Evolutionary conservation across 1,284 basidiomycete genomes (phyloP).

Genomic region (Wallemia ichthyophaga): DNA sequence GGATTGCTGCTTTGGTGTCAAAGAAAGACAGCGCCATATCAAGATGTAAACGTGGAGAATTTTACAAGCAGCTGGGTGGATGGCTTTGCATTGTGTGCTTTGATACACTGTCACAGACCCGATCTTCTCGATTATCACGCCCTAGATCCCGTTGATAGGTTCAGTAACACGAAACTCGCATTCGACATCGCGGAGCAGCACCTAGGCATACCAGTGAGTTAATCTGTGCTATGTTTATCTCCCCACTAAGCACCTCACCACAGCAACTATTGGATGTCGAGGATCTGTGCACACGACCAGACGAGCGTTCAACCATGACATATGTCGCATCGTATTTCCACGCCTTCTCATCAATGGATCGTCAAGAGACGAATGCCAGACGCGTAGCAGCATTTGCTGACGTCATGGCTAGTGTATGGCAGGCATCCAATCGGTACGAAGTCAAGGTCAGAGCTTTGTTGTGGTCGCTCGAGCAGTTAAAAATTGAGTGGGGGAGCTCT

Average conservation of each 20-base stretch:
- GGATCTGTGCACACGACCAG: slow-evolving; percentile 67
- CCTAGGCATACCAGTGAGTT: slow-evolving; percentile 54
- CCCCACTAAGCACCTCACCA: neutral
- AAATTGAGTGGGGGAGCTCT: slow-evolving; percentile 31
- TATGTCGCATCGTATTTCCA: slow-evolving; percentile 92
- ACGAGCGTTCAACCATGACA: slow-evolving; percentile 86
- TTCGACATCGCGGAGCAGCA: slow-evolving; percentile 61
- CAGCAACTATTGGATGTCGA: slow-evolving; percentile 85
- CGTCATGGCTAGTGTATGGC: slow-evolving; percentile 38
- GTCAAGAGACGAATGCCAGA: slow-evolving; percentile 73
- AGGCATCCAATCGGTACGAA: slow-evolving; percentile 59
- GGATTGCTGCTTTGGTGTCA: slow-evolving; percentile 93
- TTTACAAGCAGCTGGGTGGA: slow-evolving; percentile 79
- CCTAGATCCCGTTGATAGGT: slow-evolving; percentile 47
- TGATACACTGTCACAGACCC: slow-evolving; percentile 88
- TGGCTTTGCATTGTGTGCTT: slow-evolving; percentile 82
- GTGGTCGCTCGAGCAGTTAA: slow-evolving; percentile 28
- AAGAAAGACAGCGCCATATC: slow-evolving; percentile 70
- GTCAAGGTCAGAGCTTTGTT: slow-evolving; percentile 49
- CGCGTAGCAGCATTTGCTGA: slow-evolving; percentile 88
- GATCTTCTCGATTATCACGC: slow-evolving; percentile 69
- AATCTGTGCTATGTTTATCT: neutral
- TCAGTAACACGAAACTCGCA: slow-evolving; percentile 53
- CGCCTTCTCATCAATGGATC: slow-evolving; percentile 89
- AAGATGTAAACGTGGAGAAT: slow-evolving; percentile 71